Conservation (phyloP, 1,284 basidiomycete species). For the Filobasidium uniguttulatum region DNA sequence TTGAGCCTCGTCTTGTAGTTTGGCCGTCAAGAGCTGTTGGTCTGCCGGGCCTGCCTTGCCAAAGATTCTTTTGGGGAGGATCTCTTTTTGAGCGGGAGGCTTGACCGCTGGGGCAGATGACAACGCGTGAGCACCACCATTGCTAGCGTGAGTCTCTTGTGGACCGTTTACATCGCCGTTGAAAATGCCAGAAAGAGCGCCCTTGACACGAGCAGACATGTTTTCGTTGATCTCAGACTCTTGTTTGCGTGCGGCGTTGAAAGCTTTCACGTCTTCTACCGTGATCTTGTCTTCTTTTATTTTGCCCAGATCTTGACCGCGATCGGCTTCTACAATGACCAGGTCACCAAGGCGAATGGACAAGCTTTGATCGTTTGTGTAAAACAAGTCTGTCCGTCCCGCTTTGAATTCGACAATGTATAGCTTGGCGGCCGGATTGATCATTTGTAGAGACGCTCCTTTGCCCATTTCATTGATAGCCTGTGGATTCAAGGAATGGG, state of each 20-base stretch:
- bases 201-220: constrained; percentile 1
- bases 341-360: constrained; percentile 60
- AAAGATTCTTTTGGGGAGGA: constrained; percentile 92
- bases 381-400: constrained; percentile 86
- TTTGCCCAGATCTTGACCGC: constrained; percentile 83
- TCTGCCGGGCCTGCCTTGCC: constrained; percentile 78
- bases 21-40: constrained; percentile 63
- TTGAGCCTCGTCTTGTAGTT: constrained; percentile 80
- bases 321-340: constrained; percentile 88
- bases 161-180: constrained; percentile 5
- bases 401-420: constrained; percentile 98
- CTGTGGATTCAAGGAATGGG: constrained; percentile 30
- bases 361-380: constrained; percentile 52
- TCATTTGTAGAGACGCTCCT: constrained; percentile 69
- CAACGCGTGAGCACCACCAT: constrained; percentile 21
- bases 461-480: constrained; percentile 62
- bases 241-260: constrained; percentile 10
- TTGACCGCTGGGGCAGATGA: constrained; percentile 25
- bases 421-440: constrained; percentile 71
- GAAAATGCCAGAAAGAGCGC: neutral
- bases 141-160: constrained; percentile 17
- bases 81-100: constrained; percentile 58
- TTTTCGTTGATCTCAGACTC: constrained; percentile 2
- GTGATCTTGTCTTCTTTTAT: constrained; percentile 80
- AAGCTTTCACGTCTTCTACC: constrained; percentile 55